Conservation (phyloP, 345 rosid species). For the Camelina neglecta region DNA sequence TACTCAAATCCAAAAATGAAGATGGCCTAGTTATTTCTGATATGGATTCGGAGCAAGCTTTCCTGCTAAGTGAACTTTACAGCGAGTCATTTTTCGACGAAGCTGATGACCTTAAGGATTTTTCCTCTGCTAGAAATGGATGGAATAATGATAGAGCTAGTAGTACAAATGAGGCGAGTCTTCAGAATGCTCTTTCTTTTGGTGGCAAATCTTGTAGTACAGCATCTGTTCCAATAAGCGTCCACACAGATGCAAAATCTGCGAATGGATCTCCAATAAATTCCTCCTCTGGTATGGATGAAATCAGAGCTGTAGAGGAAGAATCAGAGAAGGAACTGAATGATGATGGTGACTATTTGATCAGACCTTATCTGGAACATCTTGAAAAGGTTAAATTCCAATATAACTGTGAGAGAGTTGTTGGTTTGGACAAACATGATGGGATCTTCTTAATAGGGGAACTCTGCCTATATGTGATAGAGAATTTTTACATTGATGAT, state of each 20-base stretch:
- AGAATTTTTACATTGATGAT: slow-evolving; percentile 78
- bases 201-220: slow-evolving; percentile 68
- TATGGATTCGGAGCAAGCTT: slow-evolving; percentile 61
- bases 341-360: slow-evolving; percentile 87
- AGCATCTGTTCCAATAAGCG: slow-evolving; percentile 63
- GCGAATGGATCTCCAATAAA: slow-evolving; percentile 70
- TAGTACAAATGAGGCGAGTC: slow-evolving; percentile 77
- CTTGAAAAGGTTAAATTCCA: slow-evolving; percentile 79
- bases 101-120: slow-evolving; percentile 50
- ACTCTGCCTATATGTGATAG: slow-evolving; percentile 75
- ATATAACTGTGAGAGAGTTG: slow-evolving; percentile 91
- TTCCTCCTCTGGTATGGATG: slow-evolving; percentile 64
- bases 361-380: slow-evolving; percentile 90
- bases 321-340: slow-evolving; percentile 74
- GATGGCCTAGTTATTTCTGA: slow-evolving; percentile 59
- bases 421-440: slow-evolving; percentile 93
- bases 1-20: slow-evolving; percentile 53
- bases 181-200: slow-evolving; percentile 78
- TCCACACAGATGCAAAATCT: slow-evolving; percentile 62
- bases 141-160: slow-evolving; percentile 76
- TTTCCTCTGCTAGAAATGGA: slow-evolving; percentile 57
- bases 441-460: slow-evolving; percentile 94
- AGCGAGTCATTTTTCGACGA: slow-evolving; percentile 54
- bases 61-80: slow-evolving; percentile 64
- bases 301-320: slow-evolving; percentile 55